phyloP scores from a whole-genome alignment of 2,329 filamentous ascomycete species.

The Trichoderma oligosporum region DNA sequence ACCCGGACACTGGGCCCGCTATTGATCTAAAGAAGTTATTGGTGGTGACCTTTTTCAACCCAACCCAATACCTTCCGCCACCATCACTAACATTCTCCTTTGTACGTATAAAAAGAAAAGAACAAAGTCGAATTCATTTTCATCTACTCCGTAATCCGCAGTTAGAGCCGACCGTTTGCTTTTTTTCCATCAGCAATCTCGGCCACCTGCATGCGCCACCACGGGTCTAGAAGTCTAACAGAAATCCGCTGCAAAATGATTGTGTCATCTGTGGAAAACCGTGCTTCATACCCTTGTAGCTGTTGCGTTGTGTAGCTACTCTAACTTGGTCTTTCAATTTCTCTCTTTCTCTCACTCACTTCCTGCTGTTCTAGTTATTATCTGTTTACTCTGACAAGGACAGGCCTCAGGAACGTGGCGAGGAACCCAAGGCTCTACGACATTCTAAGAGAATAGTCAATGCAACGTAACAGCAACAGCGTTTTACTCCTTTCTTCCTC shows the following conservation, averaged over 20 bases:
- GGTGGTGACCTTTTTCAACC: background rate
- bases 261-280: background rate
- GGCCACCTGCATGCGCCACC: conserved; percentile 14
- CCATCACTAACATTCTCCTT: background rate
- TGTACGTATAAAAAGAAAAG: background rate
- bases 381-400: background rate
- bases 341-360: too few species aligned
- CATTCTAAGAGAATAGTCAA: background rate
- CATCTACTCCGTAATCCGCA: background rate
- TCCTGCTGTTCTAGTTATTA: background rate
- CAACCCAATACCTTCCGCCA: background rate
- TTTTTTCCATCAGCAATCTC: background rate
- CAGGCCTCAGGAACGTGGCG: background rate
- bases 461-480: background rate
- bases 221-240: conserved; percentile 6
- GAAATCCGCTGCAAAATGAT: background rate
- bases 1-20: conserved; percentile 11
- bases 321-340: background rate
- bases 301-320: background rate
- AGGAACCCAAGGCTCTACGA: background rate
- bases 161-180: background rate
- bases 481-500: background rate
- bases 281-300: background rate
- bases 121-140: background rate
- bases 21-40: background rate